Evolutionary conservation across 1,139 yeast species (phyloP).

Genomic region (Scheffersomyces segobiensis): DNA sequence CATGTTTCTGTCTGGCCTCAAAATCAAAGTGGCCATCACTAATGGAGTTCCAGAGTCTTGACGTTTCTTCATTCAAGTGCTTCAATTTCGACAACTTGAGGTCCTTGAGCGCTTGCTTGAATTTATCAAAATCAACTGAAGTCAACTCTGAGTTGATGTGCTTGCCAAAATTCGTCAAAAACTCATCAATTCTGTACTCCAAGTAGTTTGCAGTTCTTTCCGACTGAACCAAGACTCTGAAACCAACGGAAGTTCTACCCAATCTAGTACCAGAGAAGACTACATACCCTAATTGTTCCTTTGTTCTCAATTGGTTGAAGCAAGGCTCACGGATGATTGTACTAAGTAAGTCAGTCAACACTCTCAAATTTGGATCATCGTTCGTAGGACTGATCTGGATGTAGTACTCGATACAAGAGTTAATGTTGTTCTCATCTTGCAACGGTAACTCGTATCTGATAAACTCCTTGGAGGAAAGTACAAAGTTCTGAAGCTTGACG

Average conservation of each 20-base stretch:
- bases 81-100: constrained; percentile 71
- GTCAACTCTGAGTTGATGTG: constrained; percentile 42
- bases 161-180: constrained; percentile 45
- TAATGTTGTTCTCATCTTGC: constrained; percentile 70
- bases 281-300: constrained; percentile 89
- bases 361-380: constrained; percentile 28
- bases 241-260: constrained; percentile 74
- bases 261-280: constrained; percentile 76
- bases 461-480: constrained; percentile 44
- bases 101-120: constrained; percentile 66
- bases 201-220: constrained; percentile 75
- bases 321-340: constrained; percentile 84
- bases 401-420: constrained; percentile 81
- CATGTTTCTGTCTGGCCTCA: constrained; percentile 55
- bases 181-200: constrained; percentile 73
- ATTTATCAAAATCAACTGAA: constrained; percentile 65
- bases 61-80: constrained; percentile 75
- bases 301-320: constrained; percentile 84
- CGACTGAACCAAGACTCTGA: constrained; percentile 81
- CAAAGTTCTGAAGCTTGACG: constrained; percentile 30
- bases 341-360: constrained; percentile 64
- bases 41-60: constrained; percentile 65
- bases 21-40: constrained; percentile 80
- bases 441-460: constrained; percentile 53
- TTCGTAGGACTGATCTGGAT: constrained; percentile 61